These are phyloP conservation scores for Pterocarpus macrocarpus DNA, from an alignment of 306 rosid species.

Conservation along the genomic window DNA sequence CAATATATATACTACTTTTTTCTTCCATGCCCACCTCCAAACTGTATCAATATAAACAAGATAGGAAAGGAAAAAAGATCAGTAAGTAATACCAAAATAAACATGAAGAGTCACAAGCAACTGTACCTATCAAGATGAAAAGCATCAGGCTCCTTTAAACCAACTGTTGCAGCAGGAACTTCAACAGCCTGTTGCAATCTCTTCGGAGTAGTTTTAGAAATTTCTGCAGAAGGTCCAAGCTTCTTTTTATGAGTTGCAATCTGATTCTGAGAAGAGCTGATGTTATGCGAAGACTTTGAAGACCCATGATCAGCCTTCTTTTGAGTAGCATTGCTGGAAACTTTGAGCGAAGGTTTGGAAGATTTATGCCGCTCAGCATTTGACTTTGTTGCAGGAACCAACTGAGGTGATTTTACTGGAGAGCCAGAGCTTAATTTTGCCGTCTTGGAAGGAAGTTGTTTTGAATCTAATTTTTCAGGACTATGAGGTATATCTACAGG, in stretches of 20 bases:
- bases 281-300: slow-evolving; percentile 57
- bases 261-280: slow-evolving; percentile 66
- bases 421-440: slow-evolving; percentile 62
- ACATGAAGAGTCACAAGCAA: slow-evolving; percentile 24
- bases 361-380: slow-evolving; percentile 65
- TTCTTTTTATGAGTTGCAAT: slow-evolving; percentile 59
- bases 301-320: slow-evolving; percentile 62
- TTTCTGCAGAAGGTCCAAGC: slow-evolving; percentile 67
- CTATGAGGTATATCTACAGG: slow-evolving; percentile 47
- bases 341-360: slow-evolving; percentile 61
- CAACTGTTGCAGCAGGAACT: slow-evolving; percentile 51
- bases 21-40: slow-evolving; percentile 64
- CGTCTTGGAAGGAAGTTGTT: slow-evolving; percentile 60
- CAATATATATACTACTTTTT: slow-evolving; percentile 53
- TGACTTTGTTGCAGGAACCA: slow-evolving; percentile 51
- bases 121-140: slow-evolving; percentile 72
- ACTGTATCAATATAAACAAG: slow-evolving; percentile 52
- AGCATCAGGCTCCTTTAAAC: slow-evolving; percentile 60
- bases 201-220: slow-evolving; percentile 63
- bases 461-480: slow-evolving; percentile 63
- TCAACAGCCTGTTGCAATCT: slow-evolving; percentile 59
- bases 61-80: slow-evolving; percentile 30
- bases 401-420: slow-evolving; percentile 74
- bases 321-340: slow-evolving; percentile 57
- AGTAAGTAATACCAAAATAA: slow-evolving; percentile 29